Evolutionary conservation across 345 rosid genomes (phyloP), one percentile per base, ranked within the genome.

Genomic region (Citrus cavaleriei): DNA sequence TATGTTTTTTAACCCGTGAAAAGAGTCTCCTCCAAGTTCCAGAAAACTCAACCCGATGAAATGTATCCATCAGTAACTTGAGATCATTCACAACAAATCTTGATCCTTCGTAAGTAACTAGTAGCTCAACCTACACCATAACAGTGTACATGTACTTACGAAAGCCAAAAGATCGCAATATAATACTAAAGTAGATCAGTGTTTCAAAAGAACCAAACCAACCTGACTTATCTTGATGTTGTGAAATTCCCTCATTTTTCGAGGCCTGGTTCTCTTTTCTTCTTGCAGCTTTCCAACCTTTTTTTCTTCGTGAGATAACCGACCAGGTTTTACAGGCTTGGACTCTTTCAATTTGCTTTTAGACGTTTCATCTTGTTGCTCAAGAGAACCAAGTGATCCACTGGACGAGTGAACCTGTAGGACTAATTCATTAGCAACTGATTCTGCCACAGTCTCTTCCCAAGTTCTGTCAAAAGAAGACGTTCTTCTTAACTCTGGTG

Each of bases 21-120:
- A 94, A 94, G n/a, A 96, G 87, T 82, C 93, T 91, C 84, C 98
- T 94, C 99, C 99, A 94, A 25, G 97, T 94, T 72, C 98, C 98
- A 68, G 92, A 91, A 81, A 96, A 93, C 88, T 92, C 98, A 35
- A 72, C 88, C 6, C 93, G 93, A 78, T 93, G 93, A 85, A 92
- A 94, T 28, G 98, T 93, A 88, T 96, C 99, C 98, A 96, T 96
- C 82, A 94, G 87, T 83, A 96, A 78, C 86, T 97, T 94, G 54
- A 97, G 95, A 85, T 97, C 99, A 81, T 94, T 95, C 70, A 97
- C 95, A 81, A 92, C 98, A 88, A 92, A 94, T 84, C 97, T 90
- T 46, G 98, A 92, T 68, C 99, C 97, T 83, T 96, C 98, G 21
- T 90, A 94, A 6, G 98, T 96, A 68, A 96, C 90, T 77, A 86